Evolutionary conservation across 2,329 filamentous ascomycete genomes (phyloP), one percentile per base, ranked within the genome.

Genomic region (Xylariaceae sp.): DNA sequence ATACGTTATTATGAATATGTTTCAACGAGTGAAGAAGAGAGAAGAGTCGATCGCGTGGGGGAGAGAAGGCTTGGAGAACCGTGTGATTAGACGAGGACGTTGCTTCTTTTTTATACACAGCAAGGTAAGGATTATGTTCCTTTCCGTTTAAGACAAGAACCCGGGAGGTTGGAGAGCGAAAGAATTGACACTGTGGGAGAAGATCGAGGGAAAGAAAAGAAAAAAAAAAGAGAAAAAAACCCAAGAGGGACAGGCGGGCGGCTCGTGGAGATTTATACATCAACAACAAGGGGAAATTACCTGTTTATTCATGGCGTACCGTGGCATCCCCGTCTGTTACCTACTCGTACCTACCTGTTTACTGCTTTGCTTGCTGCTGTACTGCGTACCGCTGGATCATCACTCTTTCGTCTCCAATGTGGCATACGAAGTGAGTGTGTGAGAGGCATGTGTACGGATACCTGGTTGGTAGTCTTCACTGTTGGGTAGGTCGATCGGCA

Each of bases 21-120:
- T 51, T 56, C 49, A 63, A 63, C 61, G 61, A 63, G 51, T 13
- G 61, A 61, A 10, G 56, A 53, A 54, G 58, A 57, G 55, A 58
- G 55, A 54, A 56, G 53, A 61, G 55, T 52, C 50, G 51, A 53
- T 48, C 57, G 51, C 54, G 55, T 35, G n/a, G 15, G 15, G 9
- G 15, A 2, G 11, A 49, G 23, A 30, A 30, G 23, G 23, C 23
- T 30, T 30, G 23, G 23, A 30, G 23, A 30, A 30, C 10, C 37
- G 48, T 10, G 37, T 51, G 44, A 51, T 50, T 53, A 60, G 39
- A 34, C 53, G 54, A 37, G 42, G 50, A 37, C 55, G 4, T 57
- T 15, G n/a, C 44, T 56, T 60, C 57, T 39, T 52, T 44, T 47
- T 57, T 59, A 62, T 52, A 57, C 56, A 58, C 53, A 54, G 23